Percentiles rank a stretch among this genome's conserved stretches.
These are phyloP conservation scores for Arthrinium phaeospermum DNA, from an alignment of 2,329 filamentous ascomycete species.

Conservation along the genomic window DNA sequence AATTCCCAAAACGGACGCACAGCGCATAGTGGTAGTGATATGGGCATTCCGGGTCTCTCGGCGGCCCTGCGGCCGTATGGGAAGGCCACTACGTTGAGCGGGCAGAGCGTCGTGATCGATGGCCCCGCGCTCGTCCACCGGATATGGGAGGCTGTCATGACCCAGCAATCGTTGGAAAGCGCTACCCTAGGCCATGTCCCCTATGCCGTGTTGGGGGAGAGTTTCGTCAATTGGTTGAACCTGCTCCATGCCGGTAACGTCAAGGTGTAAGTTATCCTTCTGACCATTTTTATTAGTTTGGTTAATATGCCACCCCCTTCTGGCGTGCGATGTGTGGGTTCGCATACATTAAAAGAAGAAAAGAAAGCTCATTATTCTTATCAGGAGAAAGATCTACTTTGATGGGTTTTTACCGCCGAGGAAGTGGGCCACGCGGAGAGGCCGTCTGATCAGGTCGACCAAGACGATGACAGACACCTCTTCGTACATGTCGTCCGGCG, in stretches of 20 bases:
- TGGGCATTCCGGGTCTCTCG: slow-evolving; percentile 67
- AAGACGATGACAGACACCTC: slow-evolving; percentile 59
- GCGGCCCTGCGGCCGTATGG: slow-evolving; percentile 60
- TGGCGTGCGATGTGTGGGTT: slow-evolving; percentile 21
- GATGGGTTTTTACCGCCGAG: slow-evolving; percentile 77
- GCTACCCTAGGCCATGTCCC: slow-evolving; percentile 62
- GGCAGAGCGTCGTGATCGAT: slow-evolving; percentile 65
- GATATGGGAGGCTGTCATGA: slow-evolving; percentile 64
- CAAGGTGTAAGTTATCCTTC: slow-evolving; percentile 60
- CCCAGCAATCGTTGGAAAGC: slow-evolving; percentile 40
- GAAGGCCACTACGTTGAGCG: slow-evolving; percentile 46
- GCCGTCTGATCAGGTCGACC: slow-evolving; percentile 64
- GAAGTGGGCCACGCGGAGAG: slow-evolving; percentile 68
- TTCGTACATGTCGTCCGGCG: slow-evolving; percentile 38
- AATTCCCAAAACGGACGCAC: not conserved
- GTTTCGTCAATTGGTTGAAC: slow-evolving; percentile 67
- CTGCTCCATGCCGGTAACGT: slow-evolving; percentile 60
- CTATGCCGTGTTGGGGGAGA: slow-evolving; percentile 66
- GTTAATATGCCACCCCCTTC: slow-evolving; percentile 25
- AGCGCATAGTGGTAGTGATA: slow-evolving; percentile 29
- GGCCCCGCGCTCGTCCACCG: slow-evolving; percentile 81
- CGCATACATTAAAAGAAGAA: slow-evolving; percentile 8
- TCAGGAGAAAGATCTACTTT: slow-evolving; percentile 76
- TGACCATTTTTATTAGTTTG: slow-evolving; percentile 25
- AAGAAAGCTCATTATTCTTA: slow-evolving; percentile 26